phyloP scores from a whole-genome alignment of 2,329 filamentous ascomycete genomes.

The Calonectria montana region DNA sequence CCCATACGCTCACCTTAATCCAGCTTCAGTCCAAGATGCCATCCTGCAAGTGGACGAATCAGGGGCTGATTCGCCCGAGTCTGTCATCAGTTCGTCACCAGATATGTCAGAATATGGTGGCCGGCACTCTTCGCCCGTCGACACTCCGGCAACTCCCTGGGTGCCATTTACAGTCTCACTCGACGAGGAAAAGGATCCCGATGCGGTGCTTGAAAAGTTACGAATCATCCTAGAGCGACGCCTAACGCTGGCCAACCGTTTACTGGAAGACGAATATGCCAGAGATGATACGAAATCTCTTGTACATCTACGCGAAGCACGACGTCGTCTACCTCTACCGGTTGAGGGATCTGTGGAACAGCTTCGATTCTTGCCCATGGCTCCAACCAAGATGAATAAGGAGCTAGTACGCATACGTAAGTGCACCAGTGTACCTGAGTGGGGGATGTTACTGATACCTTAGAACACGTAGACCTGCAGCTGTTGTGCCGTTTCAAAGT shows the following conservation, averaged over 20 bases:
- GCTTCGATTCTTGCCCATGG: conserved; percentile 54
- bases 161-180: conserved; percentile 41
- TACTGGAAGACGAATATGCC: conserved; percentile 44
- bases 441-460: background rate
- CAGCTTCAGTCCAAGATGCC: conserved; percentile 48
- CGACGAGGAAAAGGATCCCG: conserved; percentile 41
- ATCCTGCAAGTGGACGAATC: conserved; percentile 47
- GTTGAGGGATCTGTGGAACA: conserved; percentile 48
- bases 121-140: background rate
- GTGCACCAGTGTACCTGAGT: conserved; percentile 16
- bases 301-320: conserved; percentile 13
- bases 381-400: conserved; percentile 55
- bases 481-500: conserved; percentile 63
- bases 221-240: conserved; percentile 45
- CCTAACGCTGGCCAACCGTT: conserved; percentile 44
- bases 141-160: conserved; percentile 30
- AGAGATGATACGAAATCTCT: conserved; percentile 16
- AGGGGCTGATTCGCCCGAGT: conserved; percentile 7
- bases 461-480: conserved; percentile 54
- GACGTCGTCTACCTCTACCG: conserved; percentile 33
- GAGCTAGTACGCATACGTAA: conserved; percentile 62
- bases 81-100: conserved; percentile 9
- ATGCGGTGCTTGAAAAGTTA: conserved; percentile 43
- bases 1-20: conserved; percentile 52
- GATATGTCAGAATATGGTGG: conserved; percentile 5